Evolutionary conservation across 768 basidiomycete genomes (phyloP).

Genomic region (Lactarius quietus): DNA sequence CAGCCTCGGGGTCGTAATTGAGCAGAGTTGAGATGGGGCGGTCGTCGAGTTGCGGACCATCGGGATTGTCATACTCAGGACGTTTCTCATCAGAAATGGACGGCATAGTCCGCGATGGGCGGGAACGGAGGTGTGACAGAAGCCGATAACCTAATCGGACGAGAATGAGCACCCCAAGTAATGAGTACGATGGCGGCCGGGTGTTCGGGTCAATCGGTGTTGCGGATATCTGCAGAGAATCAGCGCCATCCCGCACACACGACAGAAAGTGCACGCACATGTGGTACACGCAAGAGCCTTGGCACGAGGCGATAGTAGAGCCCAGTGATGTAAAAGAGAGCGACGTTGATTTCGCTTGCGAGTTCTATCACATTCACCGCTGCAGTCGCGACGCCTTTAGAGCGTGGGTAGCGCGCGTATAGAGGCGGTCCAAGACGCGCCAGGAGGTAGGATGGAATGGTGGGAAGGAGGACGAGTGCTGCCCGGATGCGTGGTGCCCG

Average conservation of each 20-base stretch:
- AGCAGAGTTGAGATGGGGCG: constrained; percentile 57
- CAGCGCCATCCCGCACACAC: not conserved
- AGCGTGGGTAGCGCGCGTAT: constrained; percentile 36
- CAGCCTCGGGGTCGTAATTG: constrained; percentile 49
- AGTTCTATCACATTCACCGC: constrained; percentile 55
- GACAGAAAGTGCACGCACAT: constrained; percentile 44
- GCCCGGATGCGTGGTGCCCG: constrained; percentile 47
- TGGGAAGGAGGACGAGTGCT: constrained; percentile 60
- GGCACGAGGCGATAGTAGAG: constrained; percentile 73
- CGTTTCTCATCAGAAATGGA: constrained; percentile 34
- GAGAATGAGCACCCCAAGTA: constrained; percentile 71
- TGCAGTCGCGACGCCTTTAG: constrained; percentile 33
- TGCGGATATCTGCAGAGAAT: constrained; percentile 58
- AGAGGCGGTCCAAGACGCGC: constrained; percentile 44
- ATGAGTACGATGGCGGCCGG: constrained; percentile 81
- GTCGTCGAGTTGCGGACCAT: constrained; percentile 54
- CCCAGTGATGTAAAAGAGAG: constrained; percentile 75
- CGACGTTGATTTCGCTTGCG: constrained; percentile 68
- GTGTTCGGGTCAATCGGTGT: constrained; percentile 65
- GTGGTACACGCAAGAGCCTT: constrained; percentile 61
- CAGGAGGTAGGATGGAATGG: constrained; percentile 60
- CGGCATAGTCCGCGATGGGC: constrained; percentile 25
- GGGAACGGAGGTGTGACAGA: constrained; percentile 41
- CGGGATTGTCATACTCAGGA: constrained; percentile 32
- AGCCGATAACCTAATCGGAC: constrained; percentile 64